These are phyloP conservation scores for Boletus sp. DNA, from an alignment of 768 basidiomycete species.

Conservation along the genomic window DNA sequence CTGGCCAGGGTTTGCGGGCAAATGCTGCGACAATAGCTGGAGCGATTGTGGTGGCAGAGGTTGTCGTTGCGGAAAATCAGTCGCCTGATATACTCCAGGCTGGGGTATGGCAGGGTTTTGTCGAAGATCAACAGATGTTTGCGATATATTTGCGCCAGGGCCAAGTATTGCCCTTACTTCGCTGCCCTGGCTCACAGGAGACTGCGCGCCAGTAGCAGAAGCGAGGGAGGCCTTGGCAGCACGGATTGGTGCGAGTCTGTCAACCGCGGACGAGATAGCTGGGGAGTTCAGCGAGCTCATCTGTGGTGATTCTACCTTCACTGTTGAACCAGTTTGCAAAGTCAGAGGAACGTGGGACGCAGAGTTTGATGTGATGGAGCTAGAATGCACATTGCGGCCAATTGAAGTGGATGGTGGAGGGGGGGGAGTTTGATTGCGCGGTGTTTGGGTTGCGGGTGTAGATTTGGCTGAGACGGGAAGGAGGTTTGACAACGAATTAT, in stretches of 20 bases:
- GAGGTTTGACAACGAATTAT: conserved; percentile 20
- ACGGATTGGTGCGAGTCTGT: conserved; percentile 35
- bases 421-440: not conserved
- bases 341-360: not conserved
- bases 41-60: not conserved
- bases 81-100: not conserved
- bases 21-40: conserved; percentile 1
- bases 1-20: conserved; percentile 2
- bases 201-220: conserved; percentile 5
- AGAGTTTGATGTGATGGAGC: not conserved
- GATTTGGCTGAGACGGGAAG: not conserved
- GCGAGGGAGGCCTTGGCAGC: conserved; percentile 30
- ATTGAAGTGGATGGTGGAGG: not conserved
- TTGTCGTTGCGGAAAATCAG: not conserved
- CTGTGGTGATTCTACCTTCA: conserved; percentile 22
- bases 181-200: conserved; percentile 3
- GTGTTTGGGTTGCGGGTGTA: not conserved
- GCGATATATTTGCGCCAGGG: not conserved
- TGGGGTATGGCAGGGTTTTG: not conserved
- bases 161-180: not conserved
- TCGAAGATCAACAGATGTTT: not conserved
- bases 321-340: conserved; percentile 9
- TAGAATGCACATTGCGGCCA: not conserved
- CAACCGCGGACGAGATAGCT: conserved; percentile 3
- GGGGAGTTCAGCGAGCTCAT: conserved; percentile 9